Base-by-base conservation (phyloP, 1,139 yeast genomes). In the Arxiozyma telluris region DNA sequence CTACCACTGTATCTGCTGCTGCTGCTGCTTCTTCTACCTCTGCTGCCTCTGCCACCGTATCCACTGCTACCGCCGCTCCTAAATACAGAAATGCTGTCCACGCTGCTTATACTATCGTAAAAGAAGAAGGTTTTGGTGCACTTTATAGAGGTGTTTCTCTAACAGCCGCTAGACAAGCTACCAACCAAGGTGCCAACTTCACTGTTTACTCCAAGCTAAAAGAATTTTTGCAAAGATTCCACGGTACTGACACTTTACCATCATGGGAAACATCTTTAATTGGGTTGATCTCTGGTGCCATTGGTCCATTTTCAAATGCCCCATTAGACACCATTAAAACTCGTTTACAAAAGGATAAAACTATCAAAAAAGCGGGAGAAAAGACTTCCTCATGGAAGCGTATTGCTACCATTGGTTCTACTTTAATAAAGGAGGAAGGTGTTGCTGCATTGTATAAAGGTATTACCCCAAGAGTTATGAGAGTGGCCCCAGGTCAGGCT, bases 401-500 rank as follows among this genome's bases (percentile, higher is more conserved):
- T 73, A 90, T 93, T 64, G 74, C 79, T 51, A 80, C 93, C 69
- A 91, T 93, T 64, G 91, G 95, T 58, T 76, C 76, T 54, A 93
- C 84, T 67, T 80, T 93, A 71, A 75, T 91, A 63, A 84, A 83
- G 69, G 96, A 89, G 75, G 96, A 91, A 73, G 98, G 97, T 61
- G 73, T 83, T 60, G 77, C 78, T 58, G 96, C 96, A 21, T 80
- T 90, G 64, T 91, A 93, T 76, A 88, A 91, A 73, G 98, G 98
- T 75, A 93, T 93, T 69, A 90, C 97, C 44, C 98, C 98, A 64
- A 86, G 98, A 77, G 93, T 93, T 64, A 90, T 93, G 96, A 86
- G 98, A 75, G 98, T 93, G 55, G 98, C 98, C 20, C 98, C 98
- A 25, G 98, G 98, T 59, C 98, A 93, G 74, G 97, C 98, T 54